phyloP scores from a whole-genome alignment of 805 yeast species.

The Wickerhamiella australiensis region DNA sequence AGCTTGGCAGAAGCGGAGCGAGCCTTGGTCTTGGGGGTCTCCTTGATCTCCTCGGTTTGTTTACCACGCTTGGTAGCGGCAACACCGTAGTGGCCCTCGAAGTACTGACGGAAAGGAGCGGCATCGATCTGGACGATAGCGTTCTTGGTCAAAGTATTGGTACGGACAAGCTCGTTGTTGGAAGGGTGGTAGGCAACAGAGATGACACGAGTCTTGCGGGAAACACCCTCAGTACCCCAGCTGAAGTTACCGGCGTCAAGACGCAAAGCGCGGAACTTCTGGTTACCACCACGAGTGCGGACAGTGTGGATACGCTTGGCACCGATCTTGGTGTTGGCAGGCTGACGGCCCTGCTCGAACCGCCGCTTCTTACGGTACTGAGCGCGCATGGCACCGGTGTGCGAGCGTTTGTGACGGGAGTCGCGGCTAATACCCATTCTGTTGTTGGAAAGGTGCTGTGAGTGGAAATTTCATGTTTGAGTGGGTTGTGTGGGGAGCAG shows the following conservation, averaged over 20 bases:
- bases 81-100: conserved; percentile 95
- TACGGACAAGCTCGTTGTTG: conserved; percentile 98
- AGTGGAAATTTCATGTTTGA: conserved; percentile 10
- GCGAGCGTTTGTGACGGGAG: conserved; percentile 99
- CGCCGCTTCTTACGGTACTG: conserved; percentile 99
- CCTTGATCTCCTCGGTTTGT: conserved; percentile 77
- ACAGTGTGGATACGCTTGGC: conserved; percentile 97
- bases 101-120: conserved; percentile 99
- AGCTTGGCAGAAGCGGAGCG: conserved; percentile 77
- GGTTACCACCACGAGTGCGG: conserved; percentile 99
- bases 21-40: conserved; percentile 46
- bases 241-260: conserved; percentile 86
- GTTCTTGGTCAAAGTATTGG: conserved; percentile 97
- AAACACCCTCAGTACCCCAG: conserved; percentile 98
- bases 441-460: conserved; percentile 11
- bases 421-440: conserved; percentile 99
- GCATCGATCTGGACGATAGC: conserved; percentile 99
- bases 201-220: conserved; percentile 98
- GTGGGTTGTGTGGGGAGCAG: conserved; percentile 9
- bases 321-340: conserved; percentile 99
- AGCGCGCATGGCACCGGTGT: conserved; percentile 99
- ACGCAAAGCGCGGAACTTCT: conserved; percentile 99
- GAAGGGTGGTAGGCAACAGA: conserved; percentile 99
- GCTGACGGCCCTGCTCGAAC: conserved; percentile 99
- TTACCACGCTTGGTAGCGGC: conserved; percentile 39